Evolutionary conservation across 352 stramenopile genomes (phyloP).

Genomic region (Aphanomyces cochlioides): DNA sequence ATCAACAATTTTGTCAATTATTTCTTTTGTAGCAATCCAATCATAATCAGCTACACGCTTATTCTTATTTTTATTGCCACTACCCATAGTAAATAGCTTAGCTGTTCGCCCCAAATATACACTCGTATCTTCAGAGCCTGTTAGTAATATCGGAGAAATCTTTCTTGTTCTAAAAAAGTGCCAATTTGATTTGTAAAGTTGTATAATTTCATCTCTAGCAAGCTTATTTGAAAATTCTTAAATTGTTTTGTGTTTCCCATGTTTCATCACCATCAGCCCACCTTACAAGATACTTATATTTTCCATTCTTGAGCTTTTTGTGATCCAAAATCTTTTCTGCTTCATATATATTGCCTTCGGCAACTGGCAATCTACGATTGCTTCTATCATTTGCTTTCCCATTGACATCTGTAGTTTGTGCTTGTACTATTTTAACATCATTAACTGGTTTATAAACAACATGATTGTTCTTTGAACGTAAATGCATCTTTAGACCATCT

Average conservation of each 20-base stretch:
- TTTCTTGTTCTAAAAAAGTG: no score
- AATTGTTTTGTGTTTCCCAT: constrained; percentile 23
- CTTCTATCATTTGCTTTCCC: constrained; percentile 10
- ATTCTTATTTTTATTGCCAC: neutral
- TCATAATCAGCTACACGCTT: neutral
- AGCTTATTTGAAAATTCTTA: neutral
- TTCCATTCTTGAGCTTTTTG: constrained; percentile 30
- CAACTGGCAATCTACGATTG: no score
- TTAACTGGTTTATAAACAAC: constrained; percentile 30
- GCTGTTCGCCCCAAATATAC: neutral
- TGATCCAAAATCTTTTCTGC: constrained; percentile 19
- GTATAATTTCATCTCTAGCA: neutral
- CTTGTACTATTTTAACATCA: constrained; percentile 29
- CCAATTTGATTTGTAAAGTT: neutral
- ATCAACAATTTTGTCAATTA: no score
- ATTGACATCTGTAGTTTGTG: neutral
- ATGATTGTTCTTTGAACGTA: constrained; percentile 29
- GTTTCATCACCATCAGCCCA: constrained; percentile 23
- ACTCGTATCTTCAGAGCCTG: neutral
- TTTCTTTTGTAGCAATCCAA: no score
- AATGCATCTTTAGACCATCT: constrained; percentile 26
- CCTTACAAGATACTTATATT: constrained; percentile 29
- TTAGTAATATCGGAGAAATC: no score
- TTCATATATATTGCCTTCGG: constrained; percentile 13
- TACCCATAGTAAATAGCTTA: neutral